Conservation (phyloP, 139 green algal genomes). For the Yamagishiella unicocca region DNA sequence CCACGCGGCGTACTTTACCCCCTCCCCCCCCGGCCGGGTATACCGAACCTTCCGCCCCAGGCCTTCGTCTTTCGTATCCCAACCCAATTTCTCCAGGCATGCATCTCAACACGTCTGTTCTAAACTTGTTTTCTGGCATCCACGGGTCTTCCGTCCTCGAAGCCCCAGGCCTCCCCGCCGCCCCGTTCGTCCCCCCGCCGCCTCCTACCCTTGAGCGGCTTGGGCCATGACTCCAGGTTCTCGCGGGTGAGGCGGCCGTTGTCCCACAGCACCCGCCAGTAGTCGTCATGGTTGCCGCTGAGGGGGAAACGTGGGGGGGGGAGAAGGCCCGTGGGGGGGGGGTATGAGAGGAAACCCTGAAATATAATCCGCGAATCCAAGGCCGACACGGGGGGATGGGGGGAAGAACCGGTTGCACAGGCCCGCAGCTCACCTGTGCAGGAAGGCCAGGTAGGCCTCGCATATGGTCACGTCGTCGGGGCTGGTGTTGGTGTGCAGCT, state of each 20-base stretch:
- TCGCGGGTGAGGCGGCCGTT: conserved; percentile 79
- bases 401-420: not conserved
- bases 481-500: conserved; percentile 87
- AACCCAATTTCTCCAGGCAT: no score
- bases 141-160: no score
- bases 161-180: not conserved
- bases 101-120: no score
- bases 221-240: conserved; percentile 73
- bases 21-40: no score
- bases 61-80: no score
- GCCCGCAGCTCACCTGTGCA: conserved; percentile 17
- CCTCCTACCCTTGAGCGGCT: conserved; percentile 72
- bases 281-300: conserved; percentile 64
- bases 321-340: not conserved
- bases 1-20: no score
- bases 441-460: conserved; percentile 87
- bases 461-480: conserved; percentile 87
- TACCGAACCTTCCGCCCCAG: no score
- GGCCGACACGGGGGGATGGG: not conserved
- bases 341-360: no score
- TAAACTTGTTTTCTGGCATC: no score
- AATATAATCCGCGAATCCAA: no score
- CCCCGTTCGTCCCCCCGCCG: not conserved
- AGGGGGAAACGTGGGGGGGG: not conserved
- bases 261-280: conserved; percentile 83